phyloP scores from a whole-genome alignment of 768 basidiomycete species.

The Tulasnella calospora region DNA sequence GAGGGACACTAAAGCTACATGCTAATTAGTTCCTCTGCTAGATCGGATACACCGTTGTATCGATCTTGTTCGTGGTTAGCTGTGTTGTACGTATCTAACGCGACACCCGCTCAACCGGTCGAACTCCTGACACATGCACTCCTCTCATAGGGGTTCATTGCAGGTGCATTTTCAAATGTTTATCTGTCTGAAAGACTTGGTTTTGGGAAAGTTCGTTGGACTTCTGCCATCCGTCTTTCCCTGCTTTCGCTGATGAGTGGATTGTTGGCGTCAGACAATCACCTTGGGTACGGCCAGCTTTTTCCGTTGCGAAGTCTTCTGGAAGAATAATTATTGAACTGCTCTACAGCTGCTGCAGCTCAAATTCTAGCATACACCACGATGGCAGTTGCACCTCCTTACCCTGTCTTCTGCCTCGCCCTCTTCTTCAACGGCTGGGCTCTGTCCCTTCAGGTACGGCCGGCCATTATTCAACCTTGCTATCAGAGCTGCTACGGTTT shows the following conservation, averaged over 20 bases:
- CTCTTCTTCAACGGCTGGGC: conserved; percentile 42
- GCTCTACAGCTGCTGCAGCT: conserved; percentile 37
- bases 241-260: not conserved
- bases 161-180: conserved; percentile 21
- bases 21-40: not conserved
- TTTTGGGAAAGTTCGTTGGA: conserved; percentile 28
- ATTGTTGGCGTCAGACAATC: not conserved
- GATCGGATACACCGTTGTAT: conserved; percentile 27
- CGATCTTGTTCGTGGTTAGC: conserved; percentile 22
- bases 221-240: not conserved
- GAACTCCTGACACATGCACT: not conserved
- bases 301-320: not conserved
- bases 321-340: not conserved
- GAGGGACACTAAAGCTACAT: not conserved
- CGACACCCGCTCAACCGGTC: not conserved
- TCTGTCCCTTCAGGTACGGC: conserved; percentile 44
- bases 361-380: conserved; percentile 38
- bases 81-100: conserved; percentile 19
- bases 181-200: conserved; percentile 27
- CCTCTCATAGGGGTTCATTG: conserved; percentile 25
- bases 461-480: conserved; percentile 40
- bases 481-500: too few species aligned
- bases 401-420: conserved; percentile 44
- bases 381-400: conserved; percentile 43
- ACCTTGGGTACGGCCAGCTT: not conserved